Base-by-base conservation (phyloP, 1,284 basidiomycete species). In the Moesziomyces aphidis region DNA sequence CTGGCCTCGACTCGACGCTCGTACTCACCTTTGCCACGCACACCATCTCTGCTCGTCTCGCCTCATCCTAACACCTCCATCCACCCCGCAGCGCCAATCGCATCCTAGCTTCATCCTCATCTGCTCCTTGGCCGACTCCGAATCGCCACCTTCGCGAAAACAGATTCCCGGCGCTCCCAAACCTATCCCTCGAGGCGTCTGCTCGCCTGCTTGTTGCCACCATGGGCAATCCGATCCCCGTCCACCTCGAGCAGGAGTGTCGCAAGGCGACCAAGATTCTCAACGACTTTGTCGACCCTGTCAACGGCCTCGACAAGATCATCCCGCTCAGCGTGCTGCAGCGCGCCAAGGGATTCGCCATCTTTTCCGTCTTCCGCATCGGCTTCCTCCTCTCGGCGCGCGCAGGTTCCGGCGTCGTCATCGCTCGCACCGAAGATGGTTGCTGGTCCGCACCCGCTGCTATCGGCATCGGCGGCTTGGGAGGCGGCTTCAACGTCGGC, bases 361-460 rank as follows among this genome's bases (percentile, higher is more conserved):
- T 94, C 62, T 81, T 83, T 60, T 76, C 81, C 17, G 81, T 86
- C 43, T 81, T 82, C 53, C 86, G 86, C 64, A 85, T 87, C 44
- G 89, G 89, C 7, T 89, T 89, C 81, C 76, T 90, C 3, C 86
- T 89, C 68, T 87, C 86, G 11, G 89, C 88, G 1, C 83, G 89
- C 55, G 97, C 91, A 22, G 96, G 96, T 6, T 91, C 91, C 31
- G 96, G 96, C 1, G 86, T 99, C 13, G 97, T 98, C 26, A 95
- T 99, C 50, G 95, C 94, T 5, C 90, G 88, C 69, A 87, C 94
- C 19, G 88, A 90, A 3, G 90, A 97, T 85, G 96, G 95, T 73
- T 87, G 93, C 49, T 98, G 95, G 94, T 94, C 93, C 49, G 91
- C 95, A 26, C 95, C 96, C 4, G 92, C 92, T 81, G 97, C 95